phyloP scores from a whole-genome alignment of 495 filamentous ascomycete species.

The Corynascus novoguineensis region DNA sequence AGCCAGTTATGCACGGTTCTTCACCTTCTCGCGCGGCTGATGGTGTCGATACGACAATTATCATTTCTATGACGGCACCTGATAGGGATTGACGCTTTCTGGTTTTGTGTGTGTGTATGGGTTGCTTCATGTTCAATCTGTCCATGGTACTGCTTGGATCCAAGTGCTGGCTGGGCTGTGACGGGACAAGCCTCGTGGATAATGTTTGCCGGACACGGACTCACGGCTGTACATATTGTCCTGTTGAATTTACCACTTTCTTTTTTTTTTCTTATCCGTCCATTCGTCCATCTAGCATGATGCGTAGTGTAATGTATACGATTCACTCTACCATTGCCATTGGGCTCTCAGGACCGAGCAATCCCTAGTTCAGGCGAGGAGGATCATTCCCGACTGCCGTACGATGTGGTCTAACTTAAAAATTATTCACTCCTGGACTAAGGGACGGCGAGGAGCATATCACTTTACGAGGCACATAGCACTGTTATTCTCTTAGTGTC shows the following conservation, averaged over 20 bases:
- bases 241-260: background rate
- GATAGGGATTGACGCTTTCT: conserved; percentile 20
- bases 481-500: too few relatives aligned
- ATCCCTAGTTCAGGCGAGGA: too few relatives aligned
- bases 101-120: conserved; percentile 7
- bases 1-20: background rate
- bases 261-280: background rate
- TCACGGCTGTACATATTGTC: background rate
- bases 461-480: too few relatives aligned
- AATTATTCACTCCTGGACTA: too few relatives aligned
- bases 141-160: conserved; percentile 5
- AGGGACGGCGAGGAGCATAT: too few relatives aligned
- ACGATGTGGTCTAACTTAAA: too few relatives aligned
- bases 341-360: too few relatives aligned
- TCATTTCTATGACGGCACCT: conserved; percentile 14
- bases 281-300: too few relatives aligned
- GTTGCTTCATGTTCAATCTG: conserved; percentile 3
- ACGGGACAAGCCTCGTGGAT: background rate
- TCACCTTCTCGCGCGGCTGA: conserved; percentile 18
- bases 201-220: background rate
- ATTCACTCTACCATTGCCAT: too few relatives aligned
- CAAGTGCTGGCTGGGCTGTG: background rate
- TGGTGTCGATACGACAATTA: conserved; percentile 15
- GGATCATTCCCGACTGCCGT: too few relatives aligned
- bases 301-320: too few relatives aligned